Base-by-base conservation (phyloP, 371 early-diverging fungal species). In the Actinomortierella wolfii region DNA sequence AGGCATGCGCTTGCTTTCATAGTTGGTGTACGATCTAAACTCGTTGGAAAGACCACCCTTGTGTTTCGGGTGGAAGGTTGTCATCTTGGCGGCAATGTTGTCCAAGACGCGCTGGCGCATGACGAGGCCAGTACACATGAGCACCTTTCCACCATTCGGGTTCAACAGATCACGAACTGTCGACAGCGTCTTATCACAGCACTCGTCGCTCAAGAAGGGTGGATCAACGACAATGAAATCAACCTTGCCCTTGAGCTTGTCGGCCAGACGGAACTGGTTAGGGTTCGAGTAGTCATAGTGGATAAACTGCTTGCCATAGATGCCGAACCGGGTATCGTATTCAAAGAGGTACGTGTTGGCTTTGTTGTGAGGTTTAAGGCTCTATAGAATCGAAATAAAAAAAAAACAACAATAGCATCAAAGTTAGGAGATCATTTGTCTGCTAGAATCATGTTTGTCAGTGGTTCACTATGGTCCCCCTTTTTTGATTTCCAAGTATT, bases 141-240 rank as follows among this genome's bases (percentile, higher is more conserved):
- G 66, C 7, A 86, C 61, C 64, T 84, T 85, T n/a, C 80, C 78
- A 6, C 61, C 76, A 0, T 66, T 63, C 2, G 57, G 52, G 51
- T 78, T 83, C 11, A 76, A 67, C 44, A 90, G 56, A 56, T 68
- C 77, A 43, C 70, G 46, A 1, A 81, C 86, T 0, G 88, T 82
- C 51, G 82, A 63, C 54, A 82, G 56, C 2, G 88, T 87, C 76
- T 90, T 86, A 44, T 79, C 73, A 61, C 82, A 77, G 56, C 91
- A 91, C 60, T 89, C 91, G 59, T 86, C 83, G 63, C 81, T 81
- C 41, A 91, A 67, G 63, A 91, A 91, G 17, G 91, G 91, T 8
- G 91, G 91, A 61, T 91, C 91, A 9, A 82, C 83, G 13, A 90
- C 76, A 34, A 91, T 74, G 51, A 83, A 79, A 67, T 89, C 87